Conservation (phyloP, 768 basidiomycete species). For the Termitomyces sp. region DNA sequence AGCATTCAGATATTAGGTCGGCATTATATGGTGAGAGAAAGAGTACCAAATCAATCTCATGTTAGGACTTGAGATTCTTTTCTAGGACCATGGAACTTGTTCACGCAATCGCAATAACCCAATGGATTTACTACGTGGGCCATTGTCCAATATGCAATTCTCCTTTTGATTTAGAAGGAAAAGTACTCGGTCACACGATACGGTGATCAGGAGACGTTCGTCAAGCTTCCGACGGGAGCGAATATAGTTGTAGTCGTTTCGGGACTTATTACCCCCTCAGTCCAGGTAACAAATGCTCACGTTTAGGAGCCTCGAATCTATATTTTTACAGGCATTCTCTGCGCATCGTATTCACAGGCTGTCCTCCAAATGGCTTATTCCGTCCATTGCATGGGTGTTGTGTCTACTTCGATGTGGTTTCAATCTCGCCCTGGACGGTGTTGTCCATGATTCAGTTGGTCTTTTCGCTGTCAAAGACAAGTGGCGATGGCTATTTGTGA, state of each 20-base stretch:
- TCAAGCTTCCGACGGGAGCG: neutral
- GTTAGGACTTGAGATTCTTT: too few relatives aligned
- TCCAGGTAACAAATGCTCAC: neutral
- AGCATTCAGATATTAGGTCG: neutral
- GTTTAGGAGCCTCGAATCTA: neutral
- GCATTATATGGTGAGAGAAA: neutral
- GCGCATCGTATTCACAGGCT: neutral
- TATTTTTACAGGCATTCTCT: neutral
- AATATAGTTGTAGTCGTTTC: neutral
- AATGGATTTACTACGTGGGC: neutral
- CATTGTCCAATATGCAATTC: neutral
- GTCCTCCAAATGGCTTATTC: neutral
- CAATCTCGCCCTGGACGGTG: neutral
- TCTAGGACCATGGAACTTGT: neutral
- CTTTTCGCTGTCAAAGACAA: fast-evolving
- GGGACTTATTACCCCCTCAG: neutral
- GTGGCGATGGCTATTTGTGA: neutral
- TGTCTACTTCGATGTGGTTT: neutral
- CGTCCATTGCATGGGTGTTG: neutral
- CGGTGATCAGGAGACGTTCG: neutral
- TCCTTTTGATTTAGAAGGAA: neutral
- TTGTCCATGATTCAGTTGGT: neutral
- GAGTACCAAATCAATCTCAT: neutral
- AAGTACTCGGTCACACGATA: neutral
- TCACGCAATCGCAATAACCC: neutral